A percentile compares a stretch with the other conserved stretches of the same genome.
These are phyloP conservation scores for Penicillium sp. DNA, from an alignment of 2,329 filamentous ascomycete species.

Conservation along the genomic window DNA sequence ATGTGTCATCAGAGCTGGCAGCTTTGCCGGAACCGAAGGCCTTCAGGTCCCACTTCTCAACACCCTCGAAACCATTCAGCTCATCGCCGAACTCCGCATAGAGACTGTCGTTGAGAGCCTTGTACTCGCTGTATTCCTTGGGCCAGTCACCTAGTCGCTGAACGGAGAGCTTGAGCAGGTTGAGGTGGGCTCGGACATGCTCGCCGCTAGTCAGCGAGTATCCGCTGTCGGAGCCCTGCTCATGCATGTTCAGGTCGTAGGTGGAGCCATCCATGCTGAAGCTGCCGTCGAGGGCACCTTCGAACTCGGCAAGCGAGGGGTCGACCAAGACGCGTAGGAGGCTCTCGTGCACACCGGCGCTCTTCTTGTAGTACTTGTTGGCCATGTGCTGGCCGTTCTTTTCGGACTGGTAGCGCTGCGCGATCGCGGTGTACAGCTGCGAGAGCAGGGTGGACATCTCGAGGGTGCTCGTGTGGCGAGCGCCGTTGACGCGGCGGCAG, in stretches of 20 bases:
- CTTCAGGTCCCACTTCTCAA: slow-evolving; percentile 49
- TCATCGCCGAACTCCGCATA: slow-evolving; percentile 41
- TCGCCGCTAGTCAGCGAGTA: slow-evolving; percentile 28
- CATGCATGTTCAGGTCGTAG: slow-evolving; percentile 20
- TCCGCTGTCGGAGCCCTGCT: slow-evolving; percentile 12
- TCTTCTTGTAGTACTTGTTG: too few species aligned
- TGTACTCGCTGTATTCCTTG: slow-evolving; percentile 49
- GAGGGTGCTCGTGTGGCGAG: slow-evolving; percentile 45
- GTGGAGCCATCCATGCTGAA: slow-evolving; percentile 20
- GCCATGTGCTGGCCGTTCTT: too few species aligned
- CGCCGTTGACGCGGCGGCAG: slow-evolving; percentile 51
- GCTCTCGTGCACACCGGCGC: too few species aligned
- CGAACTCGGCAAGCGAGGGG: too few species aligned
- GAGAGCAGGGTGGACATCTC: slow-evolving; percentile 50
- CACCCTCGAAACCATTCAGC: slow-evolving; percentile 43
- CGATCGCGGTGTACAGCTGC: slow-evolving; percentile 47
- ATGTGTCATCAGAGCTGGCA: slow-evolving; percentile 33
- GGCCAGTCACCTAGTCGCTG: slow-evolving; percentile 35
- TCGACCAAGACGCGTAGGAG: too few species aligned
- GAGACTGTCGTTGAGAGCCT: slow-evolving; percentile 46
- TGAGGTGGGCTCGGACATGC: too few species aligned
- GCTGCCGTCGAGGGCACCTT: slow-evolving; percentile 13
- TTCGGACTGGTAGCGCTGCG: too few species aligned
- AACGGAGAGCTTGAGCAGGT: slow-evolving; percentile 7
- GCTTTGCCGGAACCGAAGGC: slow-evolving; percentile 48